Conservation (phyloP, 1,139 yeast genomes). For the Casaregolazyma suthepensis region DNA sequence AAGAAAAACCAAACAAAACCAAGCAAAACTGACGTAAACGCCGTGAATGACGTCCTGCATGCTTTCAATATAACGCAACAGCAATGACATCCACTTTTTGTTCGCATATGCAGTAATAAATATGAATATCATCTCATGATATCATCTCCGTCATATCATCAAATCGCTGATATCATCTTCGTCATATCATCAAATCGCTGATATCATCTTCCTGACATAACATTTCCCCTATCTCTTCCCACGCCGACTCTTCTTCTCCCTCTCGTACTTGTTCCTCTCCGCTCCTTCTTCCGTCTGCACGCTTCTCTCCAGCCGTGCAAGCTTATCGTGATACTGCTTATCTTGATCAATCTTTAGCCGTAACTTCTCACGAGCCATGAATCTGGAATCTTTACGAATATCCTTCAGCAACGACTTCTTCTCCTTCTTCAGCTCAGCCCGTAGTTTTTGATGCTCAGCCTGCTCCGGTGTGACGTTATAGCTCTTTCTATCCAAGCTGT, state of each 20-base stretch:
- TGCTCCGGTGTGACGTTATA: conserved; percentile 78
- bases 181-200: neutral
- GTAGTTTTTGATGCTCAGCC: conserved; percentile 77
- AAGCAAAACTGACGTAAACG: no score
- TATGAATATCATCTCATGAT: no score
- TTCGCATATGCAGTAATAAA: no score
- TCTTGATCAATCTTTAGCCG: conserved; percentile 68
- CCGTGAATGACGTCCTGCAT: no score
- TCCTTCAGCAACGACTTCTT: conserved; percentile 84
- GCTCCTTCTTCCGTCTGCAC: conserved; percentile 92
- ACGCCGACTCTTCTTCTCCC: conserved; percentile 54
- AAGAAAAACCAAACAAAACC: no score
- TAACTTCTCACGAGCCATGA: conserved; percentile 81
- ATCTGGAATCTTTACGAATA: conserved; percentile 80
- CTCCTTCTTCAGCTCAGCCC: conserved; percentile 84
- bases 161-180: no score
- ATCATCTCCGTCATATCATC: no score
- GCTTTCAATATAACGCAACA: no score
- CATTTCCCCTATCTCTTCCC: neutral
- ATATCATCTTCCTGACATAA: neutral
- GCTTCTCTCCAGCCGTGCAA: conserved; percentile 79
- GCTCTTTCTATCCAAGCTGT: conserved; percentile 90
- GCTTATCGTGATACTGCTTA: conserved; percentile 78
- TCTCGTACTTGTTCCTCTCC: conserved; percentile 83
- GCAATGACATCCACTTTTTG: no score